Base-by-base conservation (phyloP, 805 yeast species). In the Ogataea ramenticola region DNA sequence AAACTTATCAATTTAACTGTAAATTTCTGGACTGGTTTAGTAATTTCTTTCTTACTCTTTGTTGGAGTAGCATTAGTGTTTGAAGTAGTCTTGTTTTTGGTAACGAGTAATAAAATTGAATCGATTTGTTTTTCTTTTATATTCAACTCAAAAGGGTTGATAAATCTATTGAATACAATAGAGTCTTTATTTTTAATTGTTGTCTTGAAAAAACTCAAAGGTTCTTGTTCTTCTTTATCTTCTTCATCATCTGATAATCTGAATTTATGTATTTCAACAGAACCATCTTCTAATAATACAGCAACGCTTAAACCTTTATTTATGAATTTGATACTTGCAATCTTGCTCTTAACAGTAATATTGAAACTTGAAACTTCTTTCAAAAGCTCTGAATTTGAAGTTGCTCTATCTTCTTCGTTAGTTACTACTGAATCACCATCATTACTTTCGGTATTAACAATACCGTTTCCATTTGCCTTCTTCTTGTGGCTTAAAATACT, bases 261-360 rank as follows among this genome's bases (percentile, higher is more conserved):
- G 34, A 58, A 51, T 27, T 44, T 45, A 53, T 56, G 56, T 11
- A 58, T 47, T 20, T 45, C 39, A 9, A 70, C 49, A 20, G 44
- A 51, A 7, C 73, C 73, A 43, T 55, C 57, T 5, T 45, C 45
- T 27, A 55, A 55, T 20, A 71, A 46, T 16, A 64, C 52, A 49
- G 55, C 67, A 16, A 65, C 56, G 17, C 46, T 49, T 11, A 56
- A 48, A 8, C 63, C 64, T 22, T 51, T 48, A 9, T 43, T 47
- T 7, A 64, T 55, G 24, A 65, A 43, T 40, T 55, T 60, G 29
- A 64, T 42, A 8, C 57, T 61, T 8, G 52, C 40, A 7, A 61
- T 45, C 38, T 55, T 49, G 16, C 37, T 46, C 46, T 56, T 39
- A 49, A 66, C 36, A 44, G 49, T 47, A 33, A 53, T 61, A 47